These are phyloP conservation scores for Lipomyces orientalis DNA, from an alignment of 805 yeast genomes.

Conservation along the genomic window DNA sequence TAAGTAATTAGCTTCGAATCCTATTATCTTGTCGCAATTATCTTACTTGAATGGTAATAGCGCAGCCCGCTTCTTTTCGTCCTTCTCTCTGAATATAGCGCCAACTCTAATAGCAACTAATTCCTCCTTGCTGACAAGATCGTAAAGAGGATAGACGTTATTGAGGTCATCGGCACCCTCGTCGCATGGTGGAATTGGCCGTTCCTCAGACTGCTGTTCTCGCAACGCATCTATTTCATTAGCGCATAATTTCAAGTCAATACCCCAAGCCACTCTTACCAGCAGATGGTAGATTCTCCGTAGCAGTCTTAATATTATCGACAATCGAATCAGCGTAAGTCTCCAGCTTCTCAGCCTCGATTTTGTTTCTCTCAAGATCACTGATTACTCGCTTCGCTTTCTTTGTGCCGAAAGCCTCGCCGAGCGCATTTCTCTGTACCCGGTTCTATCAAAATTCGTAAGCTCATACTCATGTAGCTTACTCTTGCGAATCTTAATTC, in stretches of 20 bases:
- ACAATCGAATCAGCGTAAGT: slow-evolving; percentile 79
- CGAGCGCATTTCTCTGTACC: slow-evolving; percentile 79
- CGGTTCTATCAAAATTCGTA: slow-evolving; percentile 44
- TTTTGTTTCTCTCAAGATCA: slow-evolving; percentile 78
- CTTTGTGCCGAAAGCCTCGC: slow-evolving; percentile 96
- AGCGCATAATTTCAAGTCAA: background rate
- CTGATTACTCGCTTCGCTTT: slow-evolving; percentile 90
- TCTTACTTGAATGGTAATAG: slow-evolving; percentile 30
- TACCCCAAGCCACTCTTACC: background rate
- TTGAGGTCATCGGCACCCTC: slow-evolving; percentile 81
- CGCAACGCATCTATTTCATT: slow-evolving; percentile 56
- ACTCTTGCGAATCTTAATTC: slow-evolving; percentile 38
- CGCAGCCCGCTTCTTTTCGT: slow-evolving; percentile 22
- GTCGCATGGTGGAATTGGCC: slow-evolving; percentile 83
- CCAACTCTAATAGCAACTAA: slow-evolving; percentile 64
- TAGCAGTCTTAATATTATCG: slow-evolving; percentile 73
- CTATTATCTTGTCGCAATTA: background rate
- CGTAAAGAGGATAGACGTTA: slow-evolving; percentile 76
- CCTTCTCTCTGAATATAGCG: slow-evolving; percentile 56
- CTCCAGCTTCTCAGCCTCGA: slow-evolving; percentile 81
- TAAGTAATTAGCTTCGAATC: background rate
- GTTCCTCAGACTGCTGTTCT: slow-evolving; percentile 61
- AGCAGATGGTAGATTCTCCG: slow-evolving; percentile 74
- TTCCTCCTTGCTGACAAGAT: slow-evolving; percentile 72
- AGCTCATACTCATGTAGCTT: slow-evolving; percentile 75